A percentile compares a stretch with the other conserved stretches of the same genome.
Conservation (phyloP, 768 basidiomycete genomes). For the Tricholoma terreum region DNA sequence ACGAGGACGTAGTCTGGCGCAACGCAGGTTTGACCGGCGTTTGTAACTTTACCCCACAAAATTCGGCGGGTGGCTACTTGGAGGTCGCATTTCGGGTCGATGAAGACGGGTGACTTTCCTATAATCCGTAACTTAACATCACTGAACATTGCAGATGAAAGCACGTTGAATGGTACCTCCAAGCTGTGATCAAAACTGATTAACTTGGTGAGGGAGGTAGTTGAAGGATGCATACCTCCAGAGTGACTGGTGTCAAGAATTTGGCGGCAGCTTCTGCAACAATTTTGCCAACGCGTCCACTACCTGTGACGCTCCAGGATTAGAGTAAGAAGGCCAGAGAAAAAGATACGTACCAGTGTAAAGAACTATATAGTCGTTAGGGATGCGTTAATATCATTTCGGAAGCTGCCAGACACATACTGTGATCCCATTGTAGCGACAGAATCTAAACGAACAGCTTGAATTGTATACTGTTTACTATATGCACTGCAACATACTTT, state of each 20-base stretch:
- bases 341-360: slow-evolving; percentile 56
- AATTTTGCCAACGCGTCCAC: slow-evolving; percentile 59
- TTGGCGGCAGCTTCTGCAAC: slow-evolving; percentile 76
- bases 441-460: slow-evolving; percentile 45
- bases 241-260: slow-evolving; percentile 62
- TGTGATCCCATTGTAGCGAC: slow-evolving; percentile 64
- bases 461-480: background rate
- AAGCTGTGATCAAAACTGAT: slow-evolving; percentile 35
- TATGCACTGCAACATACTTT: slow-evolving; percentile 30
- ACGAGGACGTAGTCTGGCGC: slow-evolving; percentile 59
- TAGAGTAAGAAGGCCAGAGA: background rate
- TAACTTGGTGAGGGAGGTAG: background rate
- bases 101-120: slow-evolving; percentile 73
- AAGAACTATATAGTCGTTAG: slow-evolving; percentile 37
- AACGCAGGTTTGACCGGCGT: slow-evolving; percentile 75
- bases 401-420: slow-evolving; percentile 24
- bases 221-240: slow-evolving; percentile 30
- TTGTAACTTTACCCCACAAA: slow-evolving; percentile 78
- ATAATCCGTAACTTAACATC: background rate
- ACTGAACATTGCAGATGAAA: background rate
- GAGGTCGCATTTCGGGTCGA: slow-evolving; percentile 69
- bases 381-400: background rate
- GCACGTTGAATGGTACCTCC: slow-evolving; percentile 28
- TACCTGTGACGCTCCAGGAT: slow-evolving; percentile 40
- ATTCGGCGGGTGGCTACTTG: slow-evolving; percentile 65